A percentile compares a stretch with the other conserved stretches of the same genome.
phyloP scores from a whole-genome alignment of 306 rosid genomes.

The Malus sieversii region DNA sequence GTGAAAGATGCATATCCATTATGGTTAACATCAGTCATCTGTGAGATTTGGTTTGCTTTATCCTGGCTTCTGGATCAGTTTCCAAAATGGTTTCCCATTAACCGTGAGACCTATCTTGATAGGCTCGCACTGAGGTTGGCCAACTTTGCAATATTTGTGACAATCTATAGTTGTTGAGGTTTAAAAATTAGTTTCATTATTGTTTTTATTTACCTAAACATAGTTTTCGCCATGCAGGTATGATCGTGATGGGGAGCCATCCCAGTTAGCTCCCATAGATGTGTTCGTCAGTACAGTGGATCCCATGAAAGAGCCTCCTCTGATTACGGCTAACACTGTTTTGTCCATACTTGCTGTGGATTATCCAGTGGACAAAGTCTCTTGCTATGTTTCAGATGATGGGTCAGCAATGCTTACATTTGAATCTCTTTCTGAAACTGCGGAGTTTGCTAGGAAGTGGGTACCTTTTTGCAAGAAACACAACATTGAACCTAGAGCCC shows the following conservation, averaged over 20 bases:
- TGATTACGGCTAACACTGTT: slow-evolving; percentile 95
- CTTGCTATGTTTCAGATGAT: slow-evolving; percentile 98
- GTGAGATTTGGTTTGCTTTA: slow-evolving; percentile 98
- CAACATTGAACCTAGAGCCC: slow-evolving; percentile 95
- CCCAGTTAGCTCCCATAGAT: slow-evolving; percentile 91
- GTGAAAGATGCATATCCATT: slow-evolving; percentile 88
- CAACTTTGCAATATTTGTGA: background rate
- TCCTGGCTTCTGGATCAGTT: slow-evolving; percentile 99
- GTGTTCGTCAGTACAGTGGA: slow-evolving; percentile 97
- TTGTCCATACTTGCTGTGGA: slow-evolving; percentile 97
- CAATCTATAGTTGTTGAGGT: background rate
- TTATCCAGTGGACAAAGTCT: slow-evolving; percentile 99
- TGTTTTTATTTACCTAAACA: slow-evolving; percentile 10
- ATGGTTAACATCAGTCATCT: slow-evolving; percentile 92
- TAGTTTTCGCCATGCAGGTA: slow-evolving; percentile 44
- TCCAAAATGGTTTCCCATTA: slow-evolving; percentile 91
- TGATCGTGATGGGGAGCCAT: slow-evolving; percentile 96
- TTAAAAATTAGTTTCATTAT: background rate
- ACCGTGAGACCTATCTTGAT: slow-evolving; percentile 94
- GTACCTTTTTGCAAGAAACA: slow-evolving; percentile 97
- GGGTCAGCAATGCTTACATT: slow-evolving; percentile 99
- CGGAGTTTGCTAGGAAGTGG: slow-evolving; percentile 97
- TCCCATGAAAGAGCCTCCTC: slow-evolving; percentile 99
- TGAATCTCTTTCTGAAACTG: slow-evolving; percentile 96
- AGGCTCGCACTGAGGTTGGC: slow-evolving; percentile 77